Evolutionary conservation across 1,284 basidiomycete species (phyloP), one percentile per base, ranked within the genome.

Genomic region (Melampsora larici-populina): DNA sequence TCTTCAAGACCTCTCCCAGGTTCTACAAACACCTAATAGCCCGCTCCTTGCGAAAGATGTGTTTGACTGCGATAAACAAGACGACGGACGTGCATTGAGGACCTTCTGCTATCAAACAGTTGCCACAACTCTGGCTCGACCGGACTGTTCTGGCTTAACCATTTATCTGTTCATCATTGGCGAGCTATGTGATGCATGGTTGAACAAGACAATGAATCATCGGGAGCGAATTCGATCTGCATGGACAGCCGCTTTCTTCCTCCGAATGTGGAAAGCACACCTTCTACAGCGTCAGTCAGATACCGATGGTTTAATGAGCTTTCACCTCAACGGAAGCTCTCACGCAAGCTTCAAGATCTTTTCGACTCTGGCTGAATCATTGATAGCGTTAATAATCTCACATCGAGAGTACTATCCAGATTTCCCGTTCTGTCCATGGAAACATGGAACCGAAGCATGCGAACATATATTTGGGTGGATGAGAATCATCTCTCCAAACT

Each of bases 371-470:
- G 33, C 55, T 24, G 62, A 62, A n/a, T 60, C 55, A 24, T 51
- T 71, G 2, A 58, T 60, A 29, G 69, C 55, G 5, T 24, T 71
- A 36, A 71, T 71, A 13, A 62, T 71, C 11, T 62, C 55, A 43
- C 51, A 71, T 62, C n/a, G 51, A 13, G 33, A 71, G 29, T 71
- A 6, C 40, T 62, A 62, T 51, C 55, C 69, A 2, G 24, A 29
- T 17, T 40, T 60, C 9, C 69, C 69, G 46, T 60, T 71, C 8
- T 60, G 58, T 58, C 55, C 55, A n/a, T 71, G 69, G 69, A 71
- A 71, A 51, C 69, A 71, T 60, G 55, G 69, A 2, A 71, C 55
- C 3, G 33, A 71, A 71, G 69, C 69, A 62, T n/a, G n/a, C n/a
- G n/a, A n/a, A n/a, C n/a, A n/a, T n/a, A n/a, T n/a, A n/a, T n/a